These are phyloP conservation scores for Pouteria glomerata DNA, from an alignment of 148 eudicot species.

Conservation along the genomic window DNA sequence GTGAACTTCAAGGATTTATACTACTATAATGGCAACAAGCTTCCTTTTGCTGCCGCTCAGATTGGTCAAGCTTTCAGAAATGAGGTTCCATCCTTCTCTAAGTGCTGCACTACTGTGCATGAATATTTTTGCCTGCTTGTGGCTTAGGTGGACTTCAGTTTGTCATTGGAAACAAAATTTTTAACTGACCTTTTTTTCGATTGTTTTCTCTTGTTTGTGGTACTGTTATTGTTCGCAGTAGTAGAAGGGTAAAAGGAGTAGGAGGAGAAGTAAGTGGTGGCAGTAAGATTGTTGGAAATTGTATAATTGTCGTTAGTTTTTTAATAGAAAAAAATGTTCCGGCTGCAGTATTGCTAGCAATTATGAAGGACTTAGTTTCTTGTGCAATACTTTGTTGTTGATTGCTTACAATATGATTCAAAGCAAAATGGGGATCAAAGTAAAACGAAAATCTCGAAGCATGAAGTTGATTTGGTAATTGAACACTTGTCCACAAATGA, in stretches of 20 bases:
- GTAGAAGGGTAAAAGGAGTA: neutral
- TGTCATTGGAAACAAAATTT: neutral
- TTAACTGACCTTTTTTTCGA: neutral
- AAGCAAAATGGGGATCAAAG: neutral
- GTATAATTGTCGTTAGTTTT: neutral
- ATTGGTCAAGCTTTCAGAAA: slow-evolving; percentile 96
- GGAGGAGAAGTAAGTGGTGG: slow-evolving; percentile 1
- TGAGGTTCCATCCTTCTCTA: slow-evolving; percentile 45
- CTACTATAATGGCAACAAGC: slow-evolving; percentile 89
- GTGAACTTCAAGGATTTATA: slow-evolving; percentile 96
- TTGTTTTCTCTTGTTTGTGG: neutral
- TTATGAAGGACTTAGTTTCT: neutral
- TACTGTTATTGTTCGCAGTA: neutral
- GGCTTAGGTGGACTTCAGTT: neutral
- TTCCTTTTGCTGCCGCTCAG: slow-evolving; percentile 98
- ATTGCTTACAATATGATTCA: neutral
- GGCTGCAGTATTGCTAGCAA: neutral
- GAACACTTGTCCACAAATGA: neutral
- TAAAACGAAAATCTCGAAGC: no score
- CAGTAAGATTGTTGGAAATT: neutral
- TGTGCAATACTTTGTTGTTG: neutral
- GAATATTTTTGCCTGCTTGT: neutral
- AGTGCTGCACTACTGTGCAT: neutral
- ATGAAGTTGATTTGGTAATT: neutral
- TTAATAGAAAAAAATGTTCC: neutral